Evolutionary conservation across 805 yeast genomes (phyloP).

Genomic region (Cyberlindnera nakhonratchasimensis): DNA sequence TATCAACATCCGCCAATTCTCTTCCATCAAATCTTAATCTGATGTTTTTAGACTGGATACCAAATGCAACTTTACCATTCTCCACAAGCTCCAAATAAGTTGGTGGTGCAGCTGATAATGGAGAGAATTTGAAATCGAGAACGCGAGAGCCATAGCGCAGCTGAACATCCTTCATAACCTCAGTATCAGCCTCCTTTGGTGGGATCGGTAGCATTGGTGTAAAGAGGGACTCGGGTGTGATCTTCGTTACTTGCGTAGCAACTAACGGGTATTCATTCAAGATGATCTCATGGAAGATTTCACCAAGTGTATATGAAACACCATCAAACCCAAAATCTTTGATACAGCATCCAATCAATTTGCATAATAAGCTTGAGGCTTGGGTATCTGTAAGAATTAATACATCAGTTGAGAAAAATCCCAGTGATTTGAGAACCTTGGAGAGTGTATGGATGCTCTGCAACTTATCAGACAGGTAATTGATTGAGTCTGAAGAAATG

Average conservation of each 20-base stretch:
- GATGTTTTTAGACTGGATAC: constrained; percentile 18
- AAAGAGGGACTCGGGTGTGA: constrained; percentile 24
- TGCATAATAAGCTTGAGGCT: constrained; percentile 52
- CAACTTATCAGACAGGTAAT: constrained; percentile 46
- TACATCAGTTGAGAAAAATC: constrained; percentile 25
- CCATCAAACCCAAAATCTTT: constrained; percentile 80
- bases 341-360: constrained; percentile 64
- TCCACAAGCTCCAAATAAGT: constrained; percentile 72
- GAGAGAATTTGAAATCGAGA: constrained; percentile 64
- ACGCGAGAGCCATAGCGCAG: constrained; percentile 51
- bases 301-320: constrained; percentile 62
- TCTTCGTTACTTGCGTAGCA: constrained; percentile 36
- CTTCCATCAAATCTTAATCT: constrained; percentile 19
- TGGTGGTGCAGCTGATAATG: constrained; percentile 72
- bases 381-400: constrained; percentile 42
- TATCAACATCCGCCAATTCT: constrained; percentile 17
- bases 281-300: constrained; percentile 59
- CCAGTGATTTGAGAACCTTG: constrained; percentile 40
- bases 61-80: constrained; percentile 70
- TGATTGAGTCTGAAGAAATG: constrained; percentile 51
- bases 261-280: constrained; percentile 63
- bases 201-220: constrained; percentile 30
- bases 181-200: constrained; percentile 35
- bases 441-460: constrained; percentile 35
- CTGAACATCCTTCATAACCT: constrained; percentile 36